These are phyloP conservation scores for Pharus latifolius DNA, from an alignment of 176 grass and related monocot species.

Conservation along the genomic window DNA sequence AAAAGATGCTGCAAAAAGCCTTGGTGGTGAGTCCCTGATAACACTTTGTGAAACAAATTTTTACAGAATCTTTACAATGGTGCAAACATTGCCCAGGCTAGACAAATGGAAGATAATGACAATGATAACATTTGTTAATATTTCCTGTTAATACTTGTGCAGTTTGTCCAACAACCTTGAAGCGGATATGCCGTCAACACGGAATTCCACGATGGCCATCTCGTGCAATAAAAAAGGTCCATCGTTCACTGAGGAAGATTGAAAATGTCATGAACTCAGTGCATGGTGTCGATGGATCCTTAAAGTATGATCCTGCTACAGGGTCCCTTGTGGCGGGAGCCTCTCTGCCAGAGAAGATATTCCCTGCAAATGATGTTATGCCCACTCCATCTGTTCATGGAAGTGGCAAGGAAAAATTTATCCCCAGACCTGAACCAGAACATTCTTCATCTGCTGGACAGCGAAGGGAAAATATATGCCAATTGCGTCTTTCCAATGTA, in stretches of 20 bases:
- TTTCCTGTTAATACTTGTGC: not conserved
- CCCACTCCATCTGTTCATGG: no score
- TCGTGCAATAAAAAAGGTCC: constrained; percentile 70
- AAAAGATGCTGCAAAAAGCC: constrained; percentile 72
- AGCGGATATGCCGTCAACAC: constrained; percentile 56
- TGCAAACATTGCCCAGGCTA: no score
- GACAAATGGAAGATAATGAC: not conserved
- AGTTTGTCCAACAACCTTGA: constrained; percentile 71
- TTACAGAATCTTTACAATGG: not conserved
- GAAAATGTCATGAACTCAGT: constrained; percentile 54
- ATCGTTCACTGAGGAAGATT: constrained; percentile 59
- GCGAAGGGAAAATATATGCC: not conserved
- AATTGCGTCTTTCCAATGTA: not conserved
- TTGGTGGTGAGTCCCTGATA: constrained; percentile 38
- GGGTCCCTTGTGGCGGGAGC: constrained; percentile 35
- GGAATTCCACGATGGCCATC: constrained; percentile 71
- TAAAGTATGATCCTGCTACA: constrained; percentile 52
- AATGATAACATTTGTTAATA: not conserved
- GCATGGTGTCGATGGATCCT: constrained; percentile 32
- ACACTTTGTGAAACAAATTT: not conserved
- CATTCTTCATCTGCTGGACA: not conserved
- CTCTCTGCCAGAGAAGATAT: constrained; percentile 3
- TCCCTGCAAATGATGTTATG: not conserved
- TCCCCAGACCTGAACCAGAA: not conserved
- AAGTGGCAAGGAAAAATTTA: not conserved